phyloP scores from a whole-genome alignment of 495 filamentous ascomycete species.

The Aspergillus asperescens region DNA sequence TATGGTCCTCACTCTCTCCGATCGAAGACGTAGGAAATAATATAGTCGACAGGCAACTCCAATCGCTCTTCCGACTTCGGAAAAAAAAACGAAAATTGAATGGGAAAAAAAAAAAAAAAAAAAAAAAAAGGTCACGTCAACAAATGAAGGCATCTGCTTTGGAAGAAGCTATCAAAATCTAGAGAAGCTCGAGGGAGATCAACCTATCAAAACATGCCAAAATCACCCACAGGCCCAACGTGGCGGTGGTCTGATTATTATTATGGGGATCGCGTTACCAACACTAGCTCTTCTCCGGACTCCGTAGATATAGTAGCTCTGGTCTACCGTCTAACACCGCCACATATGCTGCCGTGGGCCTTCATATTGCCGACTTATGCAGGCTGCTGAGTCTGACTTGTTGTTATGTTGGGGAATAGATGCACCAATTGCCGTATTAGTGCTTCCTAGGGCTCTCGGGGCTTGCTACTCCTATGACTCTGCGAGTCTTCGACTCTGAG shows the following conservation, averaged over 20 bases:
- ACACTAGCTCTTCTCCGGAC: background rate
- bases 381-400: background rate
- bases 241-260: slow-evolving; percentile 9
- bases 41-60: background rate
- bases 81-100: background rate
- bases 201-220: background rate
- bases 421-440: background rate
- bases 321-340: too few species aligned
- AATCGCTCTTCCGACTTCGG: background rate
- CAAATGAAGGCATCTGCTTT: background rate
- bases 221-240: background rate
- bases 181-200: background rate
- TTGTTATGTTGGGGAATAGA: background rate
- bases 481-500: too few species aligned
- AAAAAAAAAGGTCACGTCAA: background rate
- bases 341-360: slow-evolving; percentile 6
- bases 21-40: background rate
- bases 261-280: background rate
- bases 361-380: background rate
- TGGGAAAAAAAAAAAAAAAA: too few species aligned
- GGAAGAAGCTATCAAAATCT: background rate
- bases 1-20: background rate
- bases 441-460: background rate
- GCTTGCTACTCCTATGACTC: too few species aligned
- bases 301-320: background rate